These are phyloP conservation scores for Lepiota subincarnata DNA, from an alignment of 768 basidiomycete genomes.

Conservation along the genomic window DNA sequence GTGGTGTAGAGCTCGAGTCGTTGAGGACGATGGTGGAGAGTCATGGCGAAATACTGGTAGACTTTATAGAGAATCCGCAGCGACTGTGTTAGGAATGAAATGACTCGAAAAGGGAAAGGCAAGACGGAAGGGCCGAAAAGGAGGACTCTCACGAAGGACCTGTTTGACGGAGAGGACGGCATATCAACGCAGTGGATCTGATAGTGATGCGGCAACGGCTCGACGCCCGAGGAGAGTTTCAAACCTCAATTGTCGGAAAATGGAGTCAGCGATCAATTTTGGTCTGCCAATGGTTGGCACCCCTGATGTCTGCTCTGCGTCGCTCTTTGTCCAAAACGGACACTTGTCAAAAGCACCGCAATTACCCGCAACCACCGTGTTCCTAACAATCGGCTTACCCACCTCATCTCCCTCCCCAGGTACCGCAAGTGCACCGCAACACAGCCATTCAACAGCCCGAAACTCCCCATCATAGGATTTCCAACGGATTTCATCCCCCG, in stretches of 20 bases:
- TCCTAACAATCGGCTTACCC: constrained; percentile 30
- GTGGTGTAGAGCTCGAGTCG: constrained; percentile 8
- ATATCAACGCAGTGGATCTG: constrained; percentile 28
- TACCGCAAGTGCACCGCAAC: constrained; percentile 9
- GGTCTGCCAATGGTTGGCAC: constrained; percentile 19
- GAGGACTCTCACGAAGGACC: constrained; percentile 21
- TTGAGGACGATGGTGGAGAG: constrained; percentile 26
- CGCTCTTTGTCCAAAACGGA: constrained; percentile 9
- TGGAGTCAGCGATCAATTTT: constrained; percentile 25
- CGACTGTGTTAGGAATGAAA: constrained; percentile 28
- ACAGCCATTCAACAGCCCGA: constrained; percentile 22
- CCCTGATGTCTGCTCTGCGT: constrained; percentile 11
- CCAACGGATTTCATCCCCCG: background rate
- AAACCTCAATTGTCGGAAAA: constrained; percentile 22
- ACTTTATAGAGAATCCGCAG: constrained; percentile 30
- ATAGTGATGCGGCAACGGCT: constrained; percentile 34
- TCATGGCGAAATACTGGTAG: constrained; percentile 20
- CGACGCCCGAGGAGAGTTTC: constrained; percentile 34
- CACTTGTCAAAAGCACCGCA: constrained; percentile 12
- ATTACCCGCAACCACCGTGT: constrained; percentile 16
- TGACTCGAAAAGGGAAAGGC: constrained; percentile 35
- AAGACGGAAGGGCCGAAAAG: constrained; percentile 24
- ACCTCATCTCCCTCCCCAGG: constrained; percentile 24
- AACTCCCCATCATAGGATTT: constrained; percentile 9
- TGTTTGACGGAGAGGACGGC: constrained; percentile 25